Percentiles rank a stretch among this genome's conserved stretches.
Evolutionary conservation across 768 basidiomycete genomes (phyloP).

Genomic region (Pulveroboletus frians): DNA sequence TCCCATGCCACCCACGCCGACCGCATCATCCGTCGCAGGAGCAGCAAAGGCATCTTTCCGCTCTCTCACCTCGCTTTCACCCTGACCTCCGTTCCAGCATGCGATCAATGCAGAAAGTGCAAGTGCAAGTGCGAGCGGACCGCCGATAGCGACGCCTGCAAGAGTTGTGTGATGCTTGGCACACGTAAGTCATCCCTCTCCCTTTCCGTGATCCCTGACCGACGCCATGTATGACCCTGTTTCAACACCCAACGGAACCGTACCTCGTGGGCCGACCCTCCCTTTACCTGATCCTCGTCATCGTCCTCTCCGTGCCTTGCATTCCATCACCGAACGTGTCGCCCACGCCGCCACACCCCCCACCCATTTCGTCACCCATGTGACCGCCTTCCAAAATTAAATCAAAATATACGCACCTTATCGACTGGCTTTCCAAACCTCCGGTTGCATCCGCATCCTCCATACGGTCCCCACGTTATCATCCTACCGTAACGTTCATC

Average conservation of each 20-base stretch:
- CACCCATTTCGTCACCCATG: constrained; percentile 4
- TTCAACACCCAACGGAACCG: constrained; percentile 6
- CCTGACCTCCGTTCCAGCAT: constrained; percentile 43
- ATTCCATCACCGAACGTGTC: constrained; percentile 2
- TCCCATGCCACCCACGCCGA: constrained; percentile 29
- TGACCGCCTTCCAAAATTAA: neutral
- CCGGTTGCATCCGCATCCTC: constrained; percentile 7
- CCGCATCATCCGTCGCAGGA: constrained; percentile 60
- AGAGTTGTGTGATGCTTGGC: constrained; percentile 68
- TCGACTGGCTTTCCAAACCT: neutral
- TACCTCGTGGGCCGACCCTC: neutral
- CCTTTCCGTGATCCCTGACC: constrained; percentile 9
- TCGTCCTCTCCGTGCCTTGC: neutral
- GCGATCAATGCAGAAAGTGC: constrained; percentile 85
- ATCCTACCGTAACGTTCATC: constrained; percentile 12
- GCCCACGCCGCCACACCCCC: neutral
- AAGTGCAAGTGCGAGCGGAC: constrained; percentile 85
- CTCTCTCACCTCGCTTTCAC: neutral
- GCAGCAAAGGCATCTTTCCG: constrained; percentile 62
- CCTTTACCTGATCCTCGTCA: neutral
- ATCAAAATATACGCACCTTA: constrained; percentile 6
- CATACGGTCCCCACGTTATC: constrained; percentile 10
- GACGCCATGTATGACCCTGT: neutral
- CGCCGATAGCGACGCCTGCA: constrained; percentile 58
- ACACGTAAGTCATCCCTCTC: constrained; percentile 46